Percentiles rank a stretch among this genome's conserved stretches.
These are phyloP conservation scores for Capronia coronata DNA, from an alignment of 2,329 filamentous ascomycete genomes.

Conservation along the genomic window DNA sequence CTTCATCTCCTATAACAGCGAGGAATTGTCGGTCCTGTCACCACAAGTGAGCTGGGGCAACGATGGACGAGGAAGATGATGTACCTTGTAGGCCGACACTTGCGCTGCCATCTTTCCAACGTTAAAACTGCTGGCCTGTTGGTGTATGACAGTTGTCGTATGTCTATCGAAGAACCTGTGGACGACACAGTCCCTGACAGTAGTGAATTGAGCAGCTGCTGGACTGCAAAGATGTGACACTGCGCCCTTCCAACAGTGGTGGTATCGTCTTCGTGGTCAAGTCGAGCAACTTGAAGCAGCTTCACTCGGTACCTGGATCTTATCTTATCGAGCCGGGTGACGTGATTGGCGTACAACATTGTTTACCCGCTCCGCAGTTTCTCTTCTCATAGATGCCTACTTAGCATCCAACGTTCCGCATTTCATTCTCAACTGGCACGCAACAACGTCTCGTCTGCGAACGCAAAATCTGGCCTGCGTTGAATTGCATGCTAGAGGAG, in stretches of 20 bases:
- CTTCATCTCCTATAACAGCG: conserved; percentile 96
- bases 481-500: not conserved
- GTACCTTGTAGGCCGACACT: conserved; percentile 52
- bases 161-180: not conserved
- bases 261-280: not conserved
- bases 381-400: too few species aligned
- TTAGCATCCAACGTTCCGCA: not conserved
- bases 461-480: not conserved
- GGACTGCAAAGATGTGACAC: too few species aligned
- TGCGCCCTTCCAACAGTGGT: not conserved
- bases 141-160: too few species aligned
- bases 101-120: conserved; percentile 51
- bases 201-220: too few species aligned
- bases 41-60: not conserved
- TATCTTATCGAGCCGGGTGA: not conserved
- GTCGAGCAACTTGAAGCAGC: not conserved
- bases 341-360: conserved; percentile 17
- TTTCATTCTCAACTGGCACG: not conserved
- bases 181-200: too few species aligned
- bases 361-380: conserved; percentile 7
- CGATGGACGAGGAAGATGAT: not conserved
- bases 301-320: not conserved
- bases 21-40: conserved; percentile 84
- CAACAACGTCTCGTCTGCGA: conserved; percentile 1
- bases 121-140: not conserved